Evolutionary conservation across 2,329 filamentous ascomycete species (phyloP), one percentile per base, ranked within the genome.

Genomic region (Calcarisporium arbuscula): DNA sequence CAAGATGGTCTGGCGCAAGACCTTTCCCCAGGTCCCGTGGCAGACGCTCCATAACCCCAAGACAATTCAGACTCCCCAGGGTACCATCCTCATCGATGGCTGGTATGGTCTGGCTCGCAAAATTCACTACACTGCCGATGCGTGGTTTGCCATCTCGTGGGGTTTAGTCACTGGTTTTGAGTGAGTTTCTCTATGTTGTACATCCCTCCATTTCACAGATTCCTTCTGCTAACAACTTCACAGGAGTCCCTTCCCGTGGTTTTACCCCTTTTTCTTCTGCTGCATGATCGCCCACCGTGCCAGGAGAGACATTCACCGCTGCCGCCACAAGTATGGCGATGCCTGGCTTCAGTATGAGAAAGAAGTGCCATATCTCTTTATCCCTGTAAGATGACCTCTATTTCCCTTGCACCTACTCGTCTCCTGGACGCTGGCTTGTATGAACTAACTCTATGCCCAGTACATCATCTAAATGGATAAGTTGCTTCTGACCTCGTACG

Each of bases 21-120:
- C 86, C 4, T 94, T 95, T 67, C 88, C 89, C 5, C 85, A 90
- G 59, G 74, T 95, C n/a, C 87, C 86, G 7, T 95, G 86, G 82
- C 84, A 85, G 58, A 81, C 80, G 5, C 61, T 95, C 40, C 64
- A 85, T 48, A 89, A 94, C 62, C 87, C 88, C 29, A 80, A 82
- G 58, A 80, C 74, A 27, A 89, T 95, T 57, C 70, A 70, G 39
- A 84, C 83, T 8, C 70, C 77, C 27, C 74, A 79, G 38, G 84
- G 87, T 51, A 80, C 79, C 41, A 80, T 95, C 39, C 69, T 95
- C 30, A 78, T 81, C 26, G 86, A 94, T 51, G 88, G 88, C 23
- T 95, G 88, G 86, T 92, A 87, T 46, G 81, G 80, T 9, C 56
- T 64, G 41, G 85, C 85, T 19, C 75, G 85, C 46, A 92, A 72